A percentile compares a stretch with the other conserved stretches of the same genome.
These are phyloP conservation scores for Decorospora gaudefroyi DNA, from an alignment of 2,329 filamentous ascomycete species.

Conservation along the genomic window DNA sequence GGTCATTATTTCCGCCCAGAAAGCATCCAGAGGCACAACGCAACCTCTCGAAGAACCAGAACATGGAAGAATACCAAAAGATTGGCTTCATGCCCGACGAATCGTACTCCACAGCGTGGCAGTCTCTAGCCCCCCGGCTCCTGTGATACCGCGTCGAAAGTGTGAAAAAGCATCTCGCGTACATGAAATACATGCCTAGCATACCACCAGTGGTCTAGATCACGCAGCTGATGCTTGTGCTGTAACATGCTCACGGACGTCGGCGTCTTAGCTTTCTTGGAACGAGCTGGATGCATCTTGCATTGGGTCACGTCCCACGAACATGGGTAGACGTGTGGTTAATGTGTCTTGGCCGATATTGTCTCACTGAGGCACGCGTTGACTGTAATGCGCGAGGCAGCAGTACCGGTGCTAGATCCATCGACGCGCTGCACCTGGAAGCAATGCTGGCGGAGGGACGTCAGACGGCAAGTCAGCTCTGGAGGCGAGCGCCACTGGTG, in stretches of 20 bases:
- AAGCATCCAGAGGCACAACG: too few species aligned
- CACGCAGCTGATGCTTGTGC: not conserved
- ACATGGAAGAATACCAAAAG: too few species aligned
- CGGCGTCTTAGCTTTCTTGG: not conserved
- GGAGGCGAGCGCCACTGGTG: too few species aligned
- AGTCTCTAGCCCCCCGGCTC: slow-evolving; percentile 5
- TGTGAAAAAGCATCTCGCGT: slow-evolving; percentile 1
- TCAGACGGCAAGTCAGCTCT: too few species aligned
- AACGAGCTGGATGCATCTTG: not conserved
- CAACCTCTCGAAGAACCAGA: too few species aligned
- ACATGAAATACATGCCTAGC: slow-evolving; percentile 7
- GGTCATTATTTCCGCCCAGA: too few species aligned
- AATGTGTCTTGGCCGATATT: not conserved
- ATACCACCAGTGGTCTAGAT: not conserved
- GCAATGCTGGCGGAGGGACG: too few species aligned
- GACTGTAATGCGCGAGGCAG: too few species aligned
- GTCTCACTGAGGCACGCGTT: too few species aligned
- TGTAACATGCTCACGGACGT: not conserved
- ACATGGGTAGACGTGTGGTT: not conserved
- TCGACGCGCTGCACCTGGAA: too few species aligned
- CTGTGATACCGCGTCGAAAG: slow-evolving; percentile 2
- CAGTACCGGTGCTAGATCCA: too few species aligned
- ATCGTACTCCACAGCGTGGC: slow-evolving; percentile 2
- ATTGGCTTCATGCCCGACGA: not conserved
- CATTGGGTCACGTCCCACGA: not conserved